These are phyloP conservation scores for Zangia roseola DNA, from an alignment of 768 basidiomycete species.

Conservation along the genomic window DNA sequence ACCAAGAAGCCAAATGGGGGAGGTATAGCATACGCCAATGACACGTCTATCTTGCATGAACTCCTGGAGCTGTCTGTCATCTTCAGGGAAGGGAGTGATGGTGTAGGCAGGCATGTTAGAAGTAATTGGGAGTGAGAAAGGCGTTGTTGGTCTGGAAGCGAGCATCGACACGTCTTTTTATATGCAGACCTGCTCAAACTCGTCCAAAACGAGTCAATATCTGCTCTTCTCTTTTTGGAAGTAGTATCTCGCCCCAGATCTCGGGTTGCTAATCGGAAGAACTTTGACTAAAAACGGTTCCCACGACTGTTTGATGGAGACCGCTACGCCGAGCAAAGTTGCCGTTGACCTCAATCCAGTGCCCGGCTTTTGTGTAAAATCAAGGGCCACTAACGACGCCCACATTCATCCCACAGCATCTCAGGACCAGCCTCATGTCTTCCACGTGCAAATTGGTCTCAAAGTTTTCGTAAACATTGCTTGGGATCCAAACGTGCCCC, in stretches of 20 bases:
- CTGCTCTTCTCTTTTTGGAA: neutral
- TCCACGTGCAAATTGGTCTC: slow-evolving; percentile 41
- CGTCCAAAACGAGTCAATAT: neutral
- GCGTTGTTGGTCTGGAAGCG: slow-evolving; percentile 2
- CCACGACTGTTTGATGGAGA: slow-evolving; percentile 18
- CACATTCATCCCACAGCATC: slow-evolving; percentile 19
- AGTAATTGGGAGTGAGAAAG: neutral
- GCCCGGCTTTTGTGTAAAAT: slow-evolving; percentile 73
- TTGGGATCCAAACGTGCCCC: slow-evolving; percentile 66
- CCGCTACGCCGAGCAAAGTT: slow-evolving; percentile 13
- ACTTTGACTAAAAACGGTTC: neutral
- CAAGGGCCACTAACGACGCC: slow-evolving; percentile 43
- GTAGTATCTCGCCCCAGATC: neutral
- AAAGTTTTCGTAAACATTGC: slow-evolving; percentile 79
- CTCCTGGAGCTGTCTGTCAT: slow-evolving; percentile 59
- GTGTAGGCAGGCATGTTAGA: slow-evolving; percentile 33
- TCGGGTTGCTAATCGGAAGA: slow-evolving; percentile 7
- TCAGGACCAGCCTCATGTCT: neutral
- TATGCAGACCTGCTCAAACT: slow-evolving; percentile 7
- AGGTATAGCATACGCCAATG: slow-evolving; percentile 55
- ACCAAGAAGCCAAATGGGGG: neutral
- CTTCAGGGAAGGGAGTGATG: slow-evolving; percentile 64
- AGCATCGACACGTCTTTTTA: slow-evolving; percentile 27
- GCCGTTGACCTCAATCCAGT: slow-evolving; percentile 49
- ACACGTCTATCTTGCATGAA: slow-evolving; percentile 84